Evolutionary conservation across 2,329 filamentous ascomycete species (phyloP), one percentile per base, ranked within the genome.

Genomic region (Ophiostoma ips): DNA sequence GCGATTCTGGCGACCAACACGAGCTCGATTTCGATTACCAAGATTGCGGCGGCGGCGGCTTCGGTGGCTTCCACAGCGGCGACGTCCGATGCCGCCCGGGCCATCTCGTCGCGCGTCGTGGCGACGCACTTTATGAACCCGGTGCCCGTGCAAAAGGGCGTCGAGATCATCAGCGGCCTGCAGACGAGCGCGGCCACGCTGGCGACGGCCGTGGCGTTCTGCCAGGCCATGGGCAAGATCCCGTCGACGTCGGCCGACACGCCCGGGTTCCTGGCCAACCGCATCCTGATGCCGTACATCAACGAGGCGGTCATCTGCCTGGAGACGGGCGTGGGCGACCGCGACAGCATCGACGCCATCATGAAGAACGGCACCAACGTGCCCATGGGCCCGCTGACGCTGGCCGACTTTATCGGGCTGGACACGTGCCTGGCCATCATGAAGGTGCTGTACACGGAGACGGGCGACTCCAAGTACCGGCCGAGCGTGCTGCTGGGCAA

Each of bases 331-430:
- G 81, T 98, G 0, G 92, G 92, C 16, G 76, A 79, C 56, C 83
- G 85, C 58, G 89, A 96, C 61, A 85, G 90, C 56, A 98, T 98
- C 57, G 92, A 98, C 63, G 82, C 77, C 56, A 98, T 98, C 60
- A 98, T 98, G 92, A 96, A 95, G 77, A 95, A 95, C 59, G 92
- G 92, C 44, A 98, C 92, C 19, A 95, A 95, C 62, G 92, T 98
- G 37, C 92, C 92, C 21, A 98, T 98, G 92, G 92, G 92, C 0
- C 92, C 92, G 10, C 72, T 98, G 57, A 83, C 88, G 60, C 69
- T 98, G 59, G 92, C 92, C 2, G 92, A 98, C 66, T 98, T 98
- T 61, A 96, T 98, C 60, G 92, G 92, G 8, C 73, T 98, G 41
- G 92, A 98, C 64, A 98, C 92, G 0, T 98, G 92, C 62, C 70